phyloP scores from a whole-genome alignment of 2,329 filamentous ascomycete genomes.

The Pseudogymnoascus verrucosus region DNA sequence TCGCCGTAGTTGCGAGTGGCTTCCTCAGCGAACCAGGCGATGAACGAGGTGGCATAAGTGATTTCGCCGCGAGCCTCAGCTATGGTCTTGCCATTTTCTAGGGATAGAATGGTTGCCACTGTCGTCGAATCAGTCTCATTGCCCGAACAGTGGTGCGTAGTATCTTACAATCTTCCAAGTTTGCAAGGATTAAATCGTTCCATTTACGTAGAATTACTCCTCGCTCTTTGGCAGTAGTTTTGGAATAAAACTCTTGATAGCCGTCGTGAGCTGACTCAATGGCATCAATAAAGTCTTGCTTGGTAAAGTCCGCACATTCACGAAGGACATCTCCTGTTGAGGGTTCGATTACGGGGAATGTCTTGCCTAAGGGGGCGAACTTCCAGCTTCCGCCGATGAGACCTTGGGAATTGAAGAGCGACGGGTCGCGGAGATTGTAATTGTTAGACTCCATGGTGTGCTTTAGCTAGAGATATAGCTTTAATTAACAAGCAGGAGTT shows the following conservation, averaged over 20 bases:
- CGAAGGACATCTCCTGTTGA: conserved; percentile 40
- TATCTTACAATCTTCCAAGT: background rate
- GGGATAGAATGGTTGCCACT: conserved; percentile 41
- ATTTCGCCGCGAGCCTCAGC: conserved; percentile 44
- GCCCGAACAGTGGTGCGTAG: background rate
- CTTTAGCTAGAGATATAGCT: background rate
- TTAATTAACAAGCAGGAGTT: background rate
- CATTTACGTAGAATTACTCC: conserved; percentile 56
- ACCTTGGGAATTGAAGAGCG: conserved; percentile 39
- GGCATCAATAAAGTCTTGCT: conserved; percentile 39
- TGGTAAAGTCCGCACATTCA: conserved; percentile 44
- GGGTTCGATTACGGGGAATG: conserved; percentile 44
- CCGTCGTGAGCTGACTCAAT: conserved; percentile 42
- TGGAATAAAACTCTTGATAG: conserved; percentile 40
- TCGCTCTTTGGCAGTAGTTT: conserved; percentile 52
- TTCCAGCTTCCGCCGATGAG: conserved; percentile 49
- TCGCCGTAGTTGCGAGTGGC: conserved; percentile 56
- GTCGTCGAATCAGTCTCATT: background rate
- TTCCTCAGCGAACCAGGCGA: conserved; percentile 52
- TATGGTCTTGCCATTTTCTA: conserved; percentile 48
- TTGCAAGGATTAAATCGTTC: conserved; percentile 39
- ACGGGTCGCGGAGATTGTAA: conserved; percentile 9
- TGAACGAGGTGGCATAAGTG: conserved; percentile 45
- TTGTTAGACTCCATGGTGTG: background rate
- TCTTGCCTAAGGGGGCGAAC: conserved; percentile 41